Evolutionary conservation across 1,284 basidiomycete genomes (phyloP).

Genomic region (Takashimella tepidaria): DNA sequence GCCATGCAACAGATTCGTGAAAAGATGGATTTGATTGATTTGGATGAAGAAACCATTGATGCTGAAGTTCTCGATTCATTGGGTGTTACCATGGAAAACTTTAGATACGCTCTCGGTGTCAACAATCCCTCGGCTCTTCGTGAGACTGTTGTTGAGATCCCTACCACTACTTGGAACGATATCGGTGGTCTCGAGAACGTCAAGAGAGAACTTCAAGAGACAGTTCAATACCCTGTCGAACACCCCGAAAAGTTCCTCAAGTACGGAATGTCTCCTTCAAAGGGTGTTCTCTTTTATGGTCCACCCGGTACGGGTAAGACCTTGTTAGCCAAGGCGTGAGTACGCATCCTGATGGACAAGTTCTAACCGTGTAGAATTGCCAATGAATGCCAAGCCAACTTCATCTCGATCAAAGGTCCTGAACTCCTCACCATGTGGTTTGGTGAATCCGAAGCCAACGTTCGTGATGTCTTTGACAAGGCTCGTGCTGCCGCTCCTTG

Average conservation of each 20-base stretch:
- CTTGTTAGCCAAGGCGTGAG: constrained; percentile 73
- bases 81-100: constrained; percentile 97
- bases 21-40: constrained; percentile 94
- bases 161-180: constrained; percentile 96
- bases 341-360: neutral
- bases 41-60: constrained; percentile 91
- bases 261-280: constrained; percentile 98
- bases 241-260: constrained; percentile 99
- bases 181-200: constrained; percentile 99
- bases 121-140: constrained; percentile 96
- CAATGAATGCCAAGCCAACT: constrained; percentile 97
- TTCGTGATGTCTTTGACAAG: constrained; percentile 99
- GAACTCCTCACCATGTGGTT: constrained; percentile 99
- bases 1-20: constrained; percentile 99
- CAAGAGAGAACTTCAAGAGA: constrained; percentile 98
- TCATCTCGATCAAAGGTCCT: constrained; percentile 64
- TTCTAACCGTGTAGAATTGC: constrained; percentile 60
- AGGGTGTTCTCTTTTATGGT: constrained; percentile 92
- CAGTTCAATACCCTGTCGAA: constrained; percentile 98
- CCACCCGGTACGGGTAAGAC: constrained; percentile 97
- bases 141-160: constrained; percentile 94
- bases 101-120: constrained; percentile 89
- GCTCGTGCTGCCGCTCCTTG: constrained; percentile 97
- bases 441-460: constrained; percentile 99
- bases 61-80: constrained; percentile 94